Percentiles rank a stretch among this genome's conserved stretches.
phyloP scores from a whole-genome alignment of 345 rosid species.

The Microthlaspi erraticum region DNA sequence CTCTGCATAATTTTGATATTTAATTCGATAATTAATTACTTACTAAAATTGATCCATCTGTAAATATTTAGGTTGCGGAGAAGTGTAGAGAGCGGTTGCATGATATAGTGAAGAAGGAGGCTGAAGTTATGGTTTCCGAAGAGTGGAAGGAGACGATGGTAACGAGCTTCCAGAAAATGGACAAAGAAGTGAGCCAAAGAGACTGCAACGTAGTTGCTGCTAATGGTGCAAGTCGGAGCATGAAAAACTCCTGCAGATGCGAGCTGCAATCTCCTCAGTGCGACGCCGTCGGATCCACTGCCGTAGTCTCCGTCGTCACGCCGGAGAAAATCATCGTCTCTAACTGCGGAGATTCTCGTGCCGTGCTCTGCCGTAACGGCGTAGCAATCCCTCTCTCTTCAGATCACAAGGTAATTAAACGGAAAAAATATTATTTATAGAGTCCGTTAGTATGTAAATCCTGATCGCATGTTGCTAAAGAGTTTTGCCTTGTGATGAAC shows the following conservation, averaged over 20 bases:
- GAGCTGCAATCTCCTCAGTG: conserved; percentile 79
- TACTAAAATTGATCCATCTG: no score
- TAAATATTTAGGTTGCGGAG: conserved; percentile 36
- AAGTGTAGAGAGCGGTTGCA: conserved; percentile 48
- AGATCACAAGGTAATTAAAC: conserved; percentile 70
- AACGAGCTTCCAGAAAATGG: conserved; percentile 65
- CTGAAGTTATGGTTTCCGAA: conserved; percentile 31
- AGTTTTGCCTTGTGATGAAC: conserved; percentile 7
- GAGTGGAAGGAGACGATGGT: conserved; percentile 69
- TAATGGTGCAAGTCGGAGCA: conserved; percentile 22
- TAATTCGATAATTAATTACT: background rate
- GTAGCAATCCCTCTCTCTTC: conserved; percentile 72
- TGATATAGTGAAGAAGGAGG: conserved; percentile 44
- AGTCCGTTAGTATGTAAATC: background rate
- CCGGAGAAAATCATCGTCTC: conserved; percentile 71
- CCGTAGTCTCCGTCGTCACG: conserved; percentile 73
- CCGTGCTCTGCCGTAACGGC: conserved; percentile 82
- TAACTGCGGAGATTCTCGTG: conserved; percentile 91
- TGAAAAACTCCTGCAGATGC: conserved; percentile 58
- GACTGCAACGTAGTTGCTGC: conserved; percentile 32
- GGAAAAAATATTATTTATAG: background rate
- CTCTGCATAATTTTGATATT: background rate
- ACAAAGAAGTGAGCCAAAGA: conserved; percentile 56
- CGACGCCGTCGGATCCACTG: conserved; percentile 91
- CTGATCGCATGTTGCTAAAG: background rate